Base-by-base conservation (phyloP, 179 eudicot genomes). In the Silene vulgaris region DNA sequence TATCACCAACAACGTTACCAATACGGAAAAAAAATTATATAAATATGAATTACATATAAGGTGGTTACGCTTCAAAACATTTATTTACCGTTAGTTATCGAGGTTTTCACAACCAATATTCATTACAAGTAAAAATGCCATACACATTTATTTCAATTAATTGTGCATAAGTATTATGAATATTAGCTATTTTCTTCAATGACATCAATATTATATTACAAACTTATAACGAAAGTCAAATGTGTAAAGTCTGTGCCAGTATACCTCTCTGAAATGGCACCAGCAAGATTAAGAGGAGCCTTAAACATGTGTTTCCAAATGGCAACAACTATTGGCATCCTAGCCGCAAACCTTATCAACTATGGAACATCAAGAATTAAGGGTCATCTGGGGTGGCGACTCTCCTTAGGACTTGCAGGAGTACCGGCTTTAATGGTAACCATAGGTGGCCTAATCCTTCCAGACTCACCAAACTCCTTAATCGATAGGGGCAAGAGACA, bases 201-300 rank as follows among this genome's bases (percentile, higher is more conserved):
- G 6, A 59, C 17, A 12, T 17, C 6, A 17, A 19, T 59, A 59
- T 6, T n/a, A 59, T 59, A 21, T 61, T 61, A n/a, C 45, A 65
- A 32, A 66, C 50, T 66, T 16, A 66, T n/a, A 7, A 3, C 12
- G 17, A 8, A 35, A 7, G 1, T 48, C 12, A 6, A 69, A 48
- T 12, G 1, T 66, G 8, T 30, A 14, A 50, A 77, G 84, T 74
- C 80, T n/a, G 84, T 81, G 5, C 80, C 80, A 0, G 75, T 81
- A n/a, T 81, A 81, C 63, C 76, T 81, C 5, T 81, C 84, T 1
- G 80, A 81, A 77, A 81, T 81, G 80, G 84, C 78, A 48, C 84
- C 84, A 16, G 78, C 80, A 52, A 68, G 69, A 4, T 78, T 81
- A 52, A 81, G 84, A 40, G 84, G 80, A 74, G 84, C 84, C 40